A percentile compares a stretch with the other conserved stretches of the same genome.
Evolutionary conservation across 176 grass and related monocot species (phyloP).

Genomic region (Ensete ventricosum): DNA sequence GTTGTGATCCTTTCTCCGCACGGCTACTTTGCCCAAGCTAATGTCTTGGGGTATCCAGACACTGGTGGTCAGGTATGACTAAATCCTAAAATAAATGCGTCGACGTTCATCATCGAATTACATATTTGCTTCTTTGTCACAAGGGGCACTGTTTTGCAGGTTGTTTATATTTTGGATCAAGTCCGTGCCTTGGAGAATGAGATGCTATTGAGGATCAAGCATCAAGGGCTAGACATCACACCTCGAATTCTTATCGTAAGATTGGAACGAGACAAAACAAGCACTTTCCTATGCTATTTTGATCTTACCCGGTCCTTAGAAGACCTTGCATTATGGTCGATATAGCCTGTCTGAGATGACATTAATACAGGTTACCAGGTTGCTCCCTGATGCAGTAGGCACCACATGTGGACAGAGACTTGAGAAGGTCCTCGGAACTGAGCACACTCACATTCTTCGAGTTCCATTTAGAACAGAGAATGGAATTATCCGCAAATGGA

Average conservation of each 20-base stretch:
- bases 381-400: slow-evolving; percentile 85
- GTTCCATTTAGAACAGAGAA: slow-evolving; percentile 86
- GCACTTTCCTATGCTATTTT: slow-evolving; percentile 75
- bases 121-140: slow-evolving; percentile 4
- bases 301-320: slow-evolving; percentile 69
- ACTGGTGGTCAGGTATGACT: slow-evolving; percentile 80
- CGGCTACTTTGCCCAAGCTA: slow-evolving; percentile 93
- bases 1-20: slow-evolving; percentile 86
- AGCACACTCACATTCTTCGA: slow-evolving; percentile 88
- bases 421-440: slow-evolving; percentile 61
- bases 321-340: slow-evolving; percentile 85
- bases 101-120: neutral
- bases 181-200: slow-evolving; percentile 90
- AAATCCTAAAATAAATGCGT: no score
- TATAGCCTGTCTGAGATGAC: slow-evolving; percentile 17
- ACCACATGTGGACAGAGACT: slow-evolving; percentile 82
- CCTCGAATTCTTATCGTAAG: slow-evolving; percentile 88
- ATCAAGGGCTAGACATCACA: slow-evolving; percentile 80
- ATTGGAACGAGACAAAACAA: slow-evolving; percentile 23
- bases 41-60: slow-evolving; percentile 98
- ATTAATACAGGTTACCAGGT: slow-evolving; percentile 56
- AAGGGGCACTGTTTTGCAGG: slow-evolving; percentile 45
- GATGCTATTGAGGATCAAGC: slow-evolving; percentile 92
- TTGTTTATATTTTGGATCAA: slow-evolving; percentile 99
- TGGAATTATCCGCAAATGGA: slow-evolving; percentile 93